A percentile compares a stretch with the other conserved stretches of the same genome.
Evolutionary conservation across 2,329 filamentous ascomycete species (phyloP).

Genomic region (Xylariaceae sp.): DNA sequence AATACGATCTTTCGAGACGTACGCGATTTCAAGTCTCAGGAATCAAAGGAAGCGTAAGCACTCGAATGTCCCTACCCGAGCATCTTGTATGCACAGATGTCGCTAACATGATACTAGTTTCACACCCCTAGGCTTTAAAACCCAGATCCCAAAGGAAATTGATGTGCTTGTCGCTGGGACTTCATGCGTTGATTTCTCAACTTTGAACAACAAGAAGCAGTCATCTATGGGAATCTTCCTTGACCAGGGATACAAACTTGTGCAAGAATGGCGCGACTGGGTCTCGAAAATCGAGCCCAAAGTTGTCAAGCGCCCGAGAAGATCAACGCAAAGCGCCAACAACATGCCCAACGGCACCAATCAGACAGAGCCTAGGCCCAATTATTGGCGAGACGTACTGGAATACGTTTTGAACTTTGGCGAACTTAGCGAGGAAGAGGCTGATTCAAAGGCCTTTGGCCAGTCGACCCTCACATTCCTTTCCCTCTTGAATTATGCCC

Average conservation of each 20-base stretch:
- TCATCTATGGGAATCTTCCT: constrained; percentile 31
- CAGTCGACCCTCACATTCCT: constrained; percentile 66
- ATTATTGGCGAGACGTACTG: neutral
- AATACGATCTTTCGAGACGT: constrained; percentile 59
- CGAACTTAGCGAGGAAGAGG: constrained; percentile 42
- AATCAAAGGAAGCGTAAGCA: constrained; percentile 43
- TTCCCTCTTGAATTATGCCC: constrained; percentile 57
- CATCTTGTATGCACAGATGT: neutral
- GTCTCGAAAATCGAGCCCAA: neutral
- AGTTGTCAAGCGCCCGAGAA: neutral
- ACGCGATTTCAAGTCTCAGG: constrained; percentile 47
- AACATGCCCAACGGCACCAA: neutral
- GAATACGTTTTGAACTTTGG: neutral
- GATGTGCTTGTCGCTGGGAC: constrained; percentile 72
- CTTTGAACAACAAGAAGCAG: constrained; percentile 52
- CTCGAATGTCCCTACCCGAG: neutral
- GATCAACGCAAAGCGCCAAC: neutral
- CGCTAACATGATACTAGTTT: constrained; percentile 32
- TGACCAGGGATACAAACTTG: constrained; percentile 37
- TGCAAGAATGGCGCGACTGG: constrained; percentile 35
- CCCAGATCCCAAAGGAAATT: constrained; percentile 52
- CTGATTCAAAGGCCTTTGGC: constrained; percentile 57
- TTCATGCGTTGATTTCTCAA: constrained; percentile 73
- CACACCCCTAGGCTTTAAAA: constrained; percentile 64
- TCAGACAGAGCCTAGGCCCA: neutral